Conservation (phyloP, 129 eudicot species). For the Lonicera japonica region DNA sequence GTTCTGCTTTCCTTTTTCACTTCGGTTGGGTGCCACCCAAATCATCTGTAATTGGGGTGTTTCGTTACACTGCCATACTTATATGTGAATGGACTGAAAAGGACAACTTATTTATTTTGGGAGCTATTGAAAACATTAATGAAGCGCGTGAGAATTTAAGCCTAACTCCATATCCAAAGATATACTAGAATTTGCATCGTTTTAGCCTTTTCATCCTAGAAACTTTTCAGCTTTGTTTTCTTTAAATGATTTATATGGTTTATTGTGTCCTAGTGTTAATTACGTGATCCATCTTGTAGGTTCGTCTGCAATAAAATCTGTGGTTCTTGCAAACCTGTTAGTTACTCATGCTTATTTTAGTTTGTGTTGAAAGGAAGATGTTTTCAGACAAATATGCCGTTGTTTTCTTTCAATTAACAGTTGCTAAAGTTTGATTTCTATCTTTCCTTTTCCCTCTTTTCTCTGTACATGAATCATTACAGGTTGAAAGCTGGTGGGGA, state of each 20-base stretch:
- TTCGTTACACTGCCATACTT: too few relatives aligned
- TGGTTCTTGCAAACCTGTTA: slow-evolving; percentile 6
- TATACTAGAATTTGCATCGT: background rate
- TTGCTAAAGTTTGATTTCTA: background rate
- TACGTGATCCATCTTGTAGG: background rate
- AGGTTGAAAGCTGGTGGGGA: slow-evolving; percentile 94
- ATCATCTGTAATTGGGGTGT: background rate
- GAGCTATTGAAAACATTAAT: background rate
- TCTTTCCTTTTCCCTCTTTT: background rate
- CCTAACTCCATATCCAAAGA: background rate
- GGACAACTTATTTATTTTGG: background rate
- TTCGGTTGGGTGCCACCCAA: background rate
- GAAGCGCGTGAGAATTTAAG: background rate
- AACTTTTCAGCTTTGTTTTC: background rate
- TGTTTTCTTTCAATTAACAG: background rate
- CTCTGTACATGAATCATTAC: slow-evolving; percentile 11
- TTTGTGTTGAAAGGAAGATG: background rate
- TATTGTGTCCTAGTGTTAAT: background rate
- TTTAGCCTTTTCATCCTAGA: background rate
- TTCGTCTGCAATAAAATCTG: background rate
- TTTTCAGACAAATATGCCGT: background rate
- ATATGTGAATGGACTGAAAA: too few relatives aligned
- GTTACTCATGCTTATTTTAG: background rate
- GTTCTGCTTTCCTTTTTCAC: background rate
- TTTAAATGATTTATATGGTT: background rate